Conservation (phyloP, 176 grass and related monocot genomes). For the Canna indica region DNA sequence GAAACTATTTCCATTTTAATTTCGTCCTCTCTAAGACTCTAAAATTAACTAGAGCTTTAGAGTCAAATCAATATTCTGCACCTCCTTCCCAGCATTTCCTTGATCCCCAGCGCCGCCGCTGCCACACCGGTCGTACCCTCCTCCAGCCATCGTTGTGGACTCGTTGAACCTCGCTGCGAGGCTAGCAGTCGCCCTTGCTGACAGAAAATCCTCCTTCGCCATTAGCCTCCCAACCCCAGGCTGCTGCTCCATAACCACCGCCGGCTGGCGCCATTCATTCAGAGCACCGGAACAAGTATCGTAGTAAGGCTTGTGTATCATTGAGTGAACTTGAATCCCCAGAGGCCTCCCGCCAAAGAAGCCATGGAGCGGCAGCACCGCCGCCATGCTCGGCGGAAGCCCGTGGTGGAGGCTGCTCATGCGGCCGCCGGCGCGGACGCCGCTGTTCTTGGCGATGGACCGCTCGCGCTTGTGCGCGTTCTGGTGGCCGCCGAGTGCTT, state of each 20-base stretch:
- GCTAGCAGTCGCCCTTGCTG: background rate
- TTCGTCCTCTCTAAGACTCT: no score
- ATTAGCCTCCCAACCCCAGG: background rate
- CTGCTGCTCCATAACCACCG: background rate
- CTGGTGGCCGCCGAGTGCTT: slow-evolving; percentile 94
- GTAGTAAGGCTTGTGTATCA: slow-evolving; percentile 1
- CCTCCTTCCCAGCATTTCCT: background rate
- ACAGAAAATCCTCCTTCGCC: background rate
- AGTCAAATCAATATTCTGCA: slow-evolving; percentile 1
- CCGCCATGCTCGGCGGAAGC: background rate
- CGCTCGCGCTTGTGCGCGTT: slow-evolving; percentile 99
- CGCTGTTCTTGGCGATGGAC: slow-evolving; percentile 61
- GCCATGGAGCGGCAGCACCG: background rate
- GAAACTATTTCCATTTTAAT: no score
- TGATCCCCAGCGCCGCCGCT: background rate
- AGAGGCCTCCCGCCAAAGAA: background rate
- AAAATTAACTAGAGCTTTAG: background rate
- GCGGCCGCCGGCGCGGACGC: slow-evolving; percentile 6
- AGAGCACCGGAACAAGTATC: background rate
- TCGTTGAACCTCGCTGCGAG: background rate
- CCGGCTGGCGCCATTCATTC: background rate
- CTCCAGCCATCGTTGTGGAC: background rate
- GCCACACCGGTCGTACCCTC: background rate
- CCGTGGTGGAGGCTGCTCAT: slow-evolving; percentile 2
- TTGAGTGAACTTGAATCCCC: slow-evolving; percentile 10